Evolutionary conservation across 1,284 basidiomycete species (phyloP).

Genomic region (Leccinum proliferum): DNA sequence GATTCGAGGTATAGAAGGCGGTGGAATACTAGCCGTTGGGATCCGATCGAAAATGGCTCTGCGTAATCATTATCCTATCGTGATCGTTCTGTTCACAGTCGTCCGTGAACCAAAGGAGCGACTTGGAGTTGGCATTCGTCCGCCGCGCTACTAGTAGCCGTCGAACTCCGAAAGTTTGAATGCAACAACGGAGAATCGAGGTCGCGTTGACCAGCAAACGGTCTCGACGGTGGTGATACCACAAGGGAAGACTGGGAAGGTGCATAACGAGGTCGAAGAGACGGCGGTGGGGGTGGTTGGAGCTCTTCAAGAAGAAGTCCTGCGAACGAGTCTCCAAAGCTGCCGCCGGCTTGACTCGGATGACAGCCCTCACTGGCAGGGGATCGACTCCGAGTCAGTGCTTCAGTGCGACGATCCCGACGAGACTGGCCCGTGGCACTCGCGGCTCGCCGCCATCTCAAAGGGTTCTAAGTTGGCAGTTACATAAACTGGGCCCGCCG

Average conservation of each 20-base stretch:
- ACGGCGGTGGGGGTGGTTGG: background rate
- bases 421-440: background rate
- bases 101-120: constrained; percentile 23
- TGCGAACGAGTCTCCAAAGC: constrained; percentile 37
- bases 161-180: constrained; percentile 54
- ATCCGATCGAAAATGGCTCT: background rate
- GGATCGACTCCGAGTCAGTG: background rate
- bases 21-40: constrained; percentile 1
- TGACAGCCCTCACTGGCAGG: constrained; percentile 6
- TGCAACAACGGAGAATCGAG: constrained; percentile 59
- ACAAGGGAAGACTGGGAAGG: background rate
- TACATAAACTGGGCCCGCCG: no score
- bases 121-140: constrained; percentile 31
- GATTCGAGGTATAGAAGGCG: background rate
- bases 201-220: constrained; percentile 4
- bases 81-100: constrained; percentile 19
- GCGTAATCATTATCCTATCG: constrained; percentile 6
- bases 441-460: no score
- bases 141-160: constrained; percentile 46
- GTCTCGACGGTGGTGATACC: constrained; percentile 10
- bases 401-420: constrained; percentile 2
- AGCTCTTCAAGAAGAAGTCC: constrained; percentile 31
- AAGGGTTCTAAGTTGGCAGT: no score
- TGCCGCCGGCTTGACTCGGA: constrained; percentile 13
- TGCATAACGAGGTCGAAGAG: constrained; percentile 10